Percentiles rank a stretch among this genome's conserved stretches.
These are phyloP conservation scores for Pyrrhoderma lamaoense DNA, from an alignment of 1,284 basidiomycete genomes.

Conservation along the genomic window DNA sequence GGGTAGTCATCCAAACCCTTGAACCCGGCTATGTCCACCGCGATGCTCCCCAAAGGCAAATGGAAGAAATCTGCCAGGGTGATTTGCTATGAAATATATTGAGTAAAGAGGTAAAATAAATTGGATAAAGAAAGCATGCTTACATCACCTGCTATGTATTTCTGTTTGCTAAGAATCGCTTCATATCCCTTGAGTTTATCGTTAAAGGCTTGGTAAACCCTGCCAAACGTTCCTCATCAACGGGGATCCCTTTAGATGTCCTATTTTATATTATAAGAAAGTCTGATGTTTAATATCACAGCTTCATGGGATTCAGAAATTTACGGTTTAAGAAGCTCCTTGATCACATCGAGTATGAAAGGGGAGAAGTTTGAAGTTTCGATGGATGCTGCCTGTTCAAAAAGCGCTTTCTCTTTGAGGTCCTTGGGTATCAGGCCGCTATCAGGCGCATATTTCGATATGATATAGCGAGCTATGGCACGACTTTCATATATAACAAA, in stretches of 20 bases:
- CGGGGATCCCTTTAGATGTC: neutral
- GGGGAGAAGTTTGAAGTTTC: slow-evolving; percentile 31
- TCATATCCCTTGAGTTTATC: slow-evolving; percentile 27
- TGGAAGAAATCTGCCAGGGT: slow-evolving; percentile 18
- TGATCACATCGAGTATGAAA: slow-evolving; percentile 4
- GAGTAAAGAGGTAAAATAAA: neutral
- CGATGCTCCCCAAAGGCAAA: slow-evolving; percentile 16
- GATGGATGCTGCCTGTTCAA: slow-evolving; percentile 29
- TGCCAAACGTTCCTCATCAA: slow-evolving; percentile 27
- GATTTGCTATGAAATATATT: slow-evolving; percentile 2
- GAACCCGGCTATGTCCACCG: slow-evolving; percentile 1
- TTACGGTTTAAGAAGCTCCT: too few relatives aligned
- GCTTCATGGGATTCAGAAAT: too few relatives aligned
- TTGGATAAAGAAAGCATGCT: slow-evolving; percentile 6
- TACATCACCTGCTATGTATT: slow-evolving; percentile 28
- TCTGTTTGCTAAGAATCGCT: slow-evolving; percentile 25
- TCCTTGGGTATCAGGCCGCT: slow-evolving; percentile 21
- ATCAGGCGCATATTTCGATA: slow-evolving; percentile 32
- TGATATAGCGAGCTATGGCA: slow-evolving; percentile 45
- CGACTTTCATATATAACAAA: slow-evolving; percentile 44
- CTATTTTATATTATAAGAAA: too few relatives aligned
- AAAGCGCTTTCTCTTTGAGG: slow-evolving; percentile 24
- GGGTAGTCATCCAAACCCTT: neutral
- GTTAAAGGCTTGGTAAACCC: slow-evolving; percentile 24
- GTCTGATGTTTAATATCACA: too few relatives aligned